phyloP scores from a whole-genome alignment of 768 basidiomycete species.

The Butyriboletus loyo region DNA sequence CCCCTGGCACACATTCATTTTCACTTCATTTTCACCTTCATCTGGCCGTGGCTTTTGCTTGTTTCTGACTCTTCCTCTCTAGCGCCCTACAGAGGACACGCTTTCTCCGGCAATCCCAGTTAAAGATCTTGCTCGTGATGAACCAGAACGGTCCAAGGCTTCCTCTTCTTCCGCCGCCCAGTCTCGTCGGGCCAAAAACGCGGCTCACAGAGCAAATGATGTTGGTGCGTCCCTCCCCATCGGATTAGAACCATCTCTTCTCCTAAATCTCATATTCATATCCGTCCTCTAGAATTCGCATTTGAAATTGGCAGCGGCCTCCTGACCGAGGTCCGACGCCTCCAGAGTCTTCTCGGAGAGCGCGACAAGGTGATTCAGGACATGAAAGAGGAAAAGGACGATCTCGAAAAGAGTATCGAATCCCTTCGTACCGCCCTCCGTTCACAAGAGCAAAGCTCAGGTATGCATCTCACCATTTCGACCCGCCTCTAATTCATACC shows the following conservation, averaged over 20 bases:
- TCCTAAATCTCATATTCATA: slow-evolving; percentile 12
- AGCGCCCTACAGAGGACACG: slow-evolving; percentile 47
- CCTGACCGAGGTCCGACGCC: slow-evolving; percentile 84
- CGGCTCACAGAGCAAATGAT: slow-evolving; percentile 85
- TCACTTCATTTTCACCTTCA: neutral
- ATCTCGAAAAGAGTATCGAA: slow-evolving; percentile 78
- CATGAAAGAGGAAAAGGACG: slow-evolving; percentile 89
- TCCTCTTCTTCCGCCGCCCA: slow-evolving; percentile 79
- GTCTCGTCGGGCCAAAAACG: slow-evolving; percentile 87
- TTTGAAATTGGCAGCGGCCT: slow-evolving; percentile 96
- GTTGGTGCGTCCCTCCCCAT: slow-evolving; percentile 57
- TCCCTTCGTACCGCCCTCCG: slow-evolving; percentile 68
- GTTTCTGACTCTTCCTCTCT: slow-evolving; percentile 8
- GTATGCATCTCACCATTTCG: slow-evolving; percentile 38
- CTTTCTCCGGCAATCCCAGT: slow-evolving; percentile 45
- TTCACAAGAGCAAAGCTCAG: slow-evolving; percentile 77
- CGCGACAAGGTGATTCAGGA: slow-evolving; percentile 91
- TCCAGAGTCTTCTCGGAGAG: slow-evolving; percentile 88
- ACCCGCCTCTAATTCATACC: neutral
- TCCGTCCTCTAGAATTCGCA: slow-evolving; percentile 73
- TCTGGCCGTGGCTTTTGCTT: neutral
- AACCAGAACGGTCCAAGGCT: slow-evolving; percentile 56
- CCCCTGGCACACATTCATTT: neutral
- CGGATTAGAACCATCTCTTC: slow-evolving; percentile 2
- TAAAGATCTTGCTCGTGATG: slow-evolving; percentile 55